phyloP scores from a whole-genome alignment of 139 green algal genomes.

The Asterochloris erici region DNA sequence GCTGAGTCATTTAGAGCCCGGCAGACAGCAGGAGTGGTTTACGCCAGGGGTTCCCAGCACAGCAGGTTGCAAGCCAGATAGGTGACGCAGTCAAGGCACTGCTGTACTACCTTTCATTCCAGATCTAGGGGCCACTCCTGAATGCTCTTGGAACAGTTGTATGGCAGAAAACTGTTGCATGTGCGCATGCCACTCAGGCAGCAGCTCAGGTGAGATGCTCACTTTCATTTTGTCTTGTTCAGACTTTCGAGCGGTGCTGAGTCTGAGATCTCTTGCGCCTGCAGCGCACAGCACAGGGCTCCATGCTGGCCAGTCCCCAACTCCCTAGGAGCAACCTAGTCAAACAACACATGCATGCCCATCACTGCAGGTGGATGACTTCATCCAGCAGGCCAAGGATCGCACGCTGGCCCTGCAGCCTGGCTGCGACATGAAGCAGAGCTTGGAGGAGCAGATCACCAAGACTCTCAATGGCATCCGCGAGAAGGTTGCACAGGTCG shows the following conservation, averaged over 20 bases:
- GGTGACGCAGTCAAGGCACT: too few species aligned
- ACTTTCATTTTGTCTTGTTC: too few species aligned
- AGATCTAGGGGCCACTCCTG: too few species aligned
- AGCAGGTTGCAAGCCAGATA: too few species aligned
- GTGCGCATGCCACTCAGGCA: too few species aligned
- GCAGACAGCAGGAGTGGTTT: neutral
- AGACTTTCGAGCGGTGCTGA: too few species aligned
- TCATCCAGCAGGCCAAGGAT: slow-evolving; percentile 68
- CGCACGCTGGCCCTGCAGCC: slow-evolving; percentile 74
- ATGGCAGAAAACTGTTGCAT: too few species aligned
- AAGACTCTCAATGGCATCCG: slow-evolving; percentile 90
- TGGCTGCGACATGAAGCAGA: slow-evolving; percentile 87
- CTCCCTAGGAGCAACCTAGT: neutral
- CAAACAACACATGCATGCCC: neutral
- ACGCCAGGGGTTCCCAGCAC: too few species aligned
- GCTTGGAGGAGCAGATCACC: slow-evolving; percentile 80
- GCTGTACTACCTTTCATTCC: too few species aligned
- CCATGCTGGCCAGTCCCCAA: neutral
- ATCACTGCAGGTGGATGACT: slow-evolving; percentile 20
- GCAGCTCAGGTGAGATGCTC: too few species aligned
- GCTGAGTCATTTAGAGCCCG: too few species aligned
- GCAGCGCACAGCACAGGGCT: neutral
- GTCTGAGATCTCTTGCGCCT: neutral
- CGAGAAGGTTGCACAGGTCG: slow-evolving; percentile 64
- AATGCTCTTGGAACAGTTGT: too few species aligned